Percentiles rank a stretch among this genome's conserved stretches.
Evolutionary conservation across 176 grass and related monocot genomes (phyloP).

Genomic region (Eleusine coracana): DNA sequence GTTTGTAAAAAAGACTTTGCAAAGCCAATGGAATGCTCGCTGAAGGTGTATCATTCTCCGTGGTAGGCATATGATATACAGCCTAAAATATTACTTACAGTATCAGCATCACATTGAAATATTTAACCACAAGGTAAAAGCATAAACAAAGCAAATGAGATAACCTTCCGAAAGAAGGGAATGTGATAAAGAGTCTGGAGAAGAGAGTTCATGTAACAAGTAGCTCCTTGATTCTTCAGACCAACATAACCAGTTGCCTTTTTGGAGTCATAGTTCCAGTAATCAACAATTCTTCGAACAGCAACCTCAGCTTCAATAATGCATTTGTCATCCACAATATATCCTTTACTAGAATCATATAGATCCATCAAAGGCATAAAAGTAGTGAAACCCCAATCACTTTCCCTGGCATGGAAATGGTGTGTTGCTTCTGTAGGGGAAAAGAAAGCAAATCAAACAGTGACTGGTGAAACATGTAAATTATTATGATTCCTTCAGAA

Average conservation of each 20-base stretch:
- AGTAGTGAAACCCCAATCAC: constrained; percentile 82
- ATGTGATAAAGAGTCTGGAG: constrained; percentile 84
- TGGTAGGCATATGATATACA: constrained; percentile 84
- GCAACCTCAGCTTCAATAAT: constrained; percentile 79
- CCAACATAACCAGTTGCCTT: constrained; percentile 83
- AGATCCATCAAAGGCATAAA: constrained; percentile 77
- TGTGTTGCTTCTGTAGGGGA: constrained; percentile 54
- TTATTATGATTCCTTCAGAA: neutral
- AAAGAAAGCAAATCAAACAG: constrained; percentile 21
- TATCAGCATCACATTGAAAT: constrained; percentile 28
- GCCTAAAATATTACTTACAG: constrained; percentile 58
- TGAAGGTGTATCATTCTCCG: constrained; percentile 69
- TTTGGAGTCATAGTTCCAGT: constrained; percentile 79
- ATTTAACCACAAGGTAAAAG: constrained; percentile 26
- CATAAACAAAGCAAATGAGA: constrained; percentile 16
- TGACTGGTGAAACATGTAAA: neutral
- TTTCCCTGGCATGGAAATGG: constrained; percentile 60
- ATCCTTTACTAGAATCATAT: constrained; percentile 68
- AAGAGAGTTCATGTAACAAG: constrained; percentile 92
- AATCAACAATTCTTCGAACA: constrained; percentile 62
- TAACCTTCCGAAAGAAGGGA: constrained; percentile 71
- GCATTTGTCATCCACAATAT: constrained; percentile 69
- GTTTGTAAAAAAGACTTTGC: constrained; percentile 87
- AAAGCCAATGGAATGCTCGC: constrained; percentile 78
- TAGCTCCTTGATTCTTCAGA: constrained; percentile 89